A percentile compares a stretch with the other conserved stretches of the same genome.
These are phyloP conservation scores for Radiomyces spectabilis DNA, from an alignment of 192 early-diverging fungal genomes.

Conservation along the genomic window DNA sequence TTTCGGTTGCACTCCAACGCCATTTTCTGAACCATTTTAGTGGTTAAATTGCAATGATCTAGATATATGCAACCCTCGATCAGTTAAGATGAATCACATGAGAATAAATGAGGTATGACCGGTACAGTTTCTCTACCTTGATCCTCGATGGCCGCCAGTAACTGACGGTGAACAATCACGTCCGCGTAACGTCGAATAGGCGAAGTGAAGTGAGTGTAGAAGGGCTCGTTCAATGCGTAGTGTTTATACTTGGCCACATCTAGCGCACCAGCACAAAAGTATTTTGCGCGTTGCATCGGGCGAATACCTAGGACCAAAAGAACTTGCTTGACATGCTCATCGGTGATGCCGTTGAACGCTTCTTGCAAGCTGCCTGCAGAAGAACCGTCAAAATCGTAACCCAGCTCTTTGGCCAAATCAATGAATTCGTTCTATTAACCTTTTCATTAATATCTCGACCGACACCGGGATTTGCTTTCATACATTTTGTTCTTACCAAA, in stretches of 20 bases:
- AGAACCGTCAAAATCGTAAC: constrained; percentile 66
- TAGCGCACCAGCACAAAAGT: constrained; percentile 91
- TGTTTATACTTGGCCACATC: constrained; percentile 68
- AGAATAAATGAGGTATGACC: background rate
- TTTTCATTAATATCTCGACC: no score
- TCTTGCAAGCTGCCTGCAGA: constrained; percentile 48
- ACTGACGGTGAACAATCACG: constrained; percentile 87
- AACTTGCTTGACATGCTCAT: constrained; percentile 45
- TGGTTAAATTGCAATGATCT: background rate
- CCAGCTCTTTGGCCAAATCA: constrained; percentile 36
- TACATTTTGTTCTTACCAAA: constrained; percentile 8
- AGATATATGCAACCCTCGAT: background rate
- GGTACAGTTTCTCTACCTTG: constrained; percentile 20
- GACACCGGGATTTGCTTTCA: no score
- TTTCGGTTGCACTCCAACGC: constrained; percentile 68
- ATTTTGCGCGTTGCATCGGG: constrained; percentile 98
- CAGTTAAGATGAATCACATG: no score
- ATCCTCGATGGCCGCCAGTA: constrained; percentile 51
- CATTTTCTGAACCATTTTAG: constrained; percentile 33
- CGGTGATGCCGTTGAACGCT: constrained; percentile 50
- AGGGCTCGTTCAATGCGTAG: constrained; percentile 84
- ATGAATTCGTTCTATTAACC: constrained; percentile 50
- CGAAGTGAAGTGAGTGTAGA: constrained; percentile 98
- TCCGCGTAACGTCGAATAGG: constrained; percentile 98
- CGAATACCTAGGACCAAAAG: constrained; percentile 76